A percentile compares a stretch with the other conserved stretches of the same genome.
Evolutionary conservation across 495 filamentous ascomycete genomes (phyloP).

Genomic region (Cetradonia linearis): DNA sequence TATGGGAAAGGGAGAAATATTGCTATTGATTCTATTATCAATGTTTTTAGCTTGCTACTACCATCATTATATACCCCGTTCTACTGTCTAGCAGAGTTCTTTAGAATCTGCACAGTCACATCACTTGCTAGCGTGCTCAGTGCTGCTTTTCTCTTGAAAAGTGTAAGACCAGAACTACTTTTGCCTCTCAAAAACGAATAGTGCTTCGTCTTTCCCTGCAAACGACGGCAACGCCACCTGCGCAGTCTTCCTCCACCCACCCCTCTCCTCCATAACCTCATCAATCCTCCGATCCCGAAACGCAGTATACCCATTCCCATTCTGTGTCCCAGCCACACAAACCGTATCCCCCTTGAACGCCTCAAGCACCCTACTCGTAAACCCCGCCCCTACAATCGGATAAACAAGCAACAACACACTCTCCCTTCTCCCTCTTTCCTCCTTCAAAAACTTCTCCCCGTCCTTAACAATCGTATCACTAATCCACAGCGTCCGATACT

Average conservation of each 20-base stretch:
- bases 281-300: slow-evolving; percentile 45
- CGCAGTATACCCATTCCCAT: slow-evolving; percentile 52
- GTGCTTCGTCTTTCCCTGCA: slow-evolving; percentile 45
- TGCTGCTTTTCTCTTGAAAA: neutral
- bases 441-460: slow-evolving; percentile 36
- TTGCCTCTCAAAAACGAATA: slow-evolving; percentile 36
- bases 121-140: neutral
- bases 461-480: slow-evolving; percentile 42
- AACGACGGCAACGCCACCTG: slow-evolving; percentile 44
- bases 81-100: neutral
- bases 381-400: slow-evolving; percentile 45
- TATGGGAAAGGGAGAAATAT: neutral
- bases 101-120: neutral
- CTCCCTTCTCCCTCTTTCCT: slow-evolving; percentile 31
- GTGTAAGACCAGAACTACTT: neutral
- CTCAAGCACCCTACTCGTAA: slow-evolving; percentile 42
- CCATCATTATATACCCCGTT: neutral
- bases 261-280: slow-evolving; percentile 44
- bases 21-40: neutral
- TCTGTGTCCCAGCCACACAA: slow-evolving; percentile 54
- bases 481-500: slow-evolving; percentile 50
- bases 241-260: slow-evolving; percentile 32
- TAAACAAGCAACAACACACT: slow-evolving; percentile 51
- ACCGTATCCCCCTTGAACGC: slow-evolving; percentile 48
- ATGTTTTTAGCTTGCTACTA: neutral